These are phyloP conservation scores for Fonsecaea pedrosoi DNA, from an alignment of 2,329 filamentous ascomycete genomes.

Conservation along the genomic window DNA sequence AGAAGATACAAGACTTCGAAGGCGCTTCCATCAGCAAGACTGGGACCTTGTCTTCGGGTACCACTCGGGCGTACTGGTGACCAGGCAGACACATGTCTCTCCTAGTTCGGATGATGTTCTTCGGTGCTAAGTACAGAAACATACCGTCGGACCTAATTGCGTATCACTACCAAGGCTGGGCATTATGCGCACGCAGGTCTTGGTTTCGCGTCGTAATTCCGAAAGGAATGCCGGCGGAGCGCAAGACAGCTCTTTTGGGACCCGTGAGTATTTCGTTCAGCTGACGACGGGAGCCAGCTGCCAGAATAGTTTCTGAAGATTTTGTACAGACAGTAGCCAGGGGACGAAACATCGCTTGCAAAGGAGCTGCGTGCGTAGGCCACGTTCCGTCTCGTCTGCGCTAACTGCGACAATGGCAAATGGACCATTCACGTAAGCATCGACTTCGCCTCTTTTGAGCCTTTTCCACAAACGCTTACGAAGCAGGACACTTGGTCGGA, in stretches of 20 bases:
- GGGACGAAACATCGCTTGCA: not conserved
- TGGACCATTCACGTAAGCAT: not conserved
- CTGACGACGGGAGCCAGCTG: not conserved
- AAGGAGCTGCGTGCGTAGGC: not conserved
- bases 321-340: not conserved
- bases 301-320: not conserved
- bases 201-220: not conserved
- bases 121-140: conserved; percentile 5
- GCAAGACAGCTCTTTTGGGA: not conserved
- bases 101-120: not conserved
- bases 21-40: not conserved
- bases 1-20: not conserved
- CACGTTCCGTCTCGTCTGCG: not conserved
- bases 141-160: not conserved
- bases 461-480: not conserved
- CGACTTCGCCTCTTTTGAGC: not conserved
- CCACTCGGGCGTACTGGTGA: not conserved
- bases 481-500: not conserved
- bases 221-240: not conserved
- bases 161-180: not conserved
- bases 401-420: not conserved
- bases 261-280: not conserved
- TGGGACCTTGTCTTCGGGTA: not conserved
- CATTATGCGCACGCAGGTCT: not conserved
- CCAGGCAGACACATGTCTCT: not conserved